phyloP scores from a whole-genome alignment of 345 rosid genomes.

The Eucalyptus pauciflora region DNA sequence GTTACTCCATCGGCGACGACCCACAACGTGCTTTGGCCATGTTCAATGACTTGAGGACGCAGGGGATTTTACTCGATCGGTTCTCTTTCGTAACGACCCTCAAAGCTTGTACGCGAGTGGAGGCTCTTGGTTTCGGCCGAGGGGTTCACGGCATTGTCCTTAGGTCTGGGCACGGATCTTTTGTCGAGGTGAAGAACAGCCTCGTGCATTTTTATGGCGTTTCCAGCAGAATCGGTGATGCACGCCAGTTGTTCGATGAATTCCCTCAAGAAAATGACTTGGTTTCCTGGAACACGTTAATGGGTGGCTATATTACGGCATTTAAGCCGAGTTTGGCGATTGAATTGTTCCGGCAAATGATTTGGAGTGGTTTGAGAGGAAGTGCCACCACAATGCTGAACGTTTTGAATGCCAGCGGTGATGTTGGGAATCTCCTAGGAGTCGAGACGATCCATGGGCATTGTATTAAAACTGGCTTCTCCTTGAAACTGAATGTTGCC shows the following conservation, averaged over 20 bases:
- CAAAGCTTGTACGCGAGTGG: slow-evolving; percentile 30
- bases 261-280: slow-evolving; percentile 22
- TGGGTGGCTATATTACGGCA: slow-evolving; percentile 32
- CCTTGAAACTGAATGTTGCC: slow-evolving; percentile 19
- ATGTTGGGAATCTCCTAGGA: slow-evolving; percentile 16
- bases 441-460: slow-evolving; percentile 34
- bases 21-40: slow-evolving; percentile 32
- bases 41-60: slow-evolving; percentile 43
- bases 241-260: slow-evolving; percentile 54
- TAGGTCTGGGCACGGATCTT: slow-evolving; percentile 32
- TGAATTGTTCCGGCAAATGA: slow-evolving; percentile 24
- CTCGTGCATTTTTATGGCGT: slow-evolving; percentile 32
- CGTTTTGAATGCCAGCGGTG: slow-evolving; percentile 22
- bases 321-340: slow-evolving; percentile 15
- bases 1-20: slow-evolving; percentile 29
- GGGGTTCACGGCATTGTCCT: slow-evolving; percentile 39
- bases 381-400: slow-evolving; percentile 27
- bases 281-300: slow-evolving; percentile 47
- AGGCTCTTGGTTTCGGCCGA: slow-evolving; percentile 8
- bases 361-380: slow-evolving; percentile 2
- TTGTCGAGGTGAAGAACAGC: slow-evolving; percentile 33
- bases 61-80: slow-evolving; percentile 26
- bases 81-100: slow-evolving; percentile 51
- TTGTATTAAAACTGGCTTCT: slow-evolving; percentile 34
- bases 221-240: slow-evolving; percentile 15